Evolutionary conservation across 2,329 filamentous ascomycete genomes (phyloP), one percentile per base, ranked within the genome.

Genomic region (Pseudogymnoascus sp.): DNA sequence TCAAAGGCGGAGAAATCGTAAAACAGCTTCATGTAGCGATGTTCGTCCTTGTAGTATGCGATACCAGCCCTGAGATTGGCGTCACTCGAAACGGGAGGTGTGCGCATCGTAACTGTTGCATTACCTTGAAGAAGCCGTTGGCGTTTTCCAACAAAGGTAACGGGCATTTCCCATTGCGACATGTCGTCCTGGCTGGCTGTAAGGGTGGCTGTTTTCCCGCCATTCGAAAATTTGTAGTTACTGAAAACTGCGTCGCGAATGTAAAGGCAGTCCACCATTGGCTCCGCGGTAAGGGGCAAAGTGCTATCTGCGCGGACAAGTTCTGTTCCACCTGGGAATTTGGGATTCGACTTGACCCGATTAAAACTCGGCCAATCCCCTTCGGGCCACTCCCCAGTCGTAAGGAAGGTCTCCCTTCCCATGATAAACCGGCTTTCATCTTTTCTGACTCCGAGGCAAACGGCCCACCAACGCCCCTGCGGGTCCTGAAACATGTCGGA

Each of bases 401-500:
- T 70, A 16, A 75, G 63, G 59, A 74, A 73, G 1, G 69, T 72
- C 60, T 75, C 73, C 5, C 73, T 63, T 6, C 73, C 72, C 68
- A 74, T 68, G 11, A 66, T 47, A 43, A 47, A 69, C n/a, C 67
- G 63, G 4, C 67, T 65, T 4, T 66, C 61, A 11, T 62, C 57
- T 4, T 65, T 62, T 69, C 3, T 50, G n/a, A 62, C 39, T 6
- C 47, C 65, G 14, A 67, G 57, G 5, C 35, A 58, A 6, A 63
- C 57, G 9, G 35, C 59, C 65, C 64, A 66, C 66, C 66, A 67
- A 5, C 38, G n/a, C 8, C 65, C 65, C 12, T 64, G 12, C 12
- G n/a, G 43, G 54, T 79, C 76, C 54, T 78, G 76, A 66, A 79
- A 79, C 0, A 79, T 65, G 63, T 79, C 77, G 1, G 68, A 76